phyloP scores from a whole-genome alignment of 306 rosid species.

The Vicia faba region DNA sequence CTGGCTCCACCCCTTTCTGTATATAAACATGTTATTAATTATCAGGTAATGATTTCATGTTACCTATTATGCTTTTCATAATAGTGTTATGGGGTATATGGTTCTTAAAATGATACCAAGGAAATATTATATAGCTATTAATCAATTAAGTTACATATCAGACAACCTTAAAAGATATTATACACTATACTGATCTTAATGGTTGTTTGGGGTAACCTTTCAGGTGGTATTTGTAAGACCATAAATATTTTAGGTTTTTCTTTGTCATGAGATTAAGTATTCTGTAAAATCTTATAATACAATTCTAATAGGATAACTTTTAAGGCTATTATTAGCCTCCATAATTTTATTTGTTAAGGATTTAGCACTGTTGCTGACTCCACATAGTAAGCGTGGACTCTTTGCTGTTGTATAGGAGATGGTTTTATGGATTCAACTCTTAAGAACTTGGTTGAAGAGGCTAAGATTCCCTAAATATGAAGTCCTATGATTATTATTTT shows the following conservation, averaged over 20 bases:
- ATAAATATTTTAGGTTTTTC: no score
- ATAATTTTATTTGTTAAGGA: background rate
- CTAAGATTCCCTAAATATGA: background rate
- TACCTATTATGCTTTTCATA: background rate
- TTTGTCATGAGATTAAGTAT: background rate
- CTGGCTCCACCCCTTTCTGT: background rate
- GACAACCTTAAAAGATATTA: constrained; percentile 15
- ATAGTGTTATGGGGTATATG: background rate
- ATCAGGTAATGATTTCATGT: constrained; percentile 10
- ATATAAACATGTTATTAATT: constrained; percentile 23
- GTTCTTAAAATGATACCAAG: constrained; percentile 1
- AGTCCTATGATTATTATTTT: no score
- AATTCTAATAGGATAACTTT: background rate
- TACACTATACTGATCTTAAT: constrained; percentile 1
- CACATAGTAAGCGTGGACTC: background rate
- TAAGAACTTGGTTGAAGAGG: constrained; percentile 3
- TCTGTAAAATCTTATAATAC: background rate
- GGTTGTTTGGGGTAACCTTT: constrained; percentile 1
- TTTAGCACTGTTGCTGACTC: background rate
- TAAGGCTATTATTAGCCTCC: no score
- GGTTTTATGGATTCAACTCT: background rate
- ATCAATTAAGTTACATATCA: background rate
- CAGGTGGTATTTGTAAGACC: background rate
- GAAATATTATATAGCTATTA: background rate
- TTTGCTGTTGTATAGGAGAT: background rate